Conservation (phyloP, 2,329 filamentous ascomycete genomes). For the Plectosphaerella cucumerina region DNA sequence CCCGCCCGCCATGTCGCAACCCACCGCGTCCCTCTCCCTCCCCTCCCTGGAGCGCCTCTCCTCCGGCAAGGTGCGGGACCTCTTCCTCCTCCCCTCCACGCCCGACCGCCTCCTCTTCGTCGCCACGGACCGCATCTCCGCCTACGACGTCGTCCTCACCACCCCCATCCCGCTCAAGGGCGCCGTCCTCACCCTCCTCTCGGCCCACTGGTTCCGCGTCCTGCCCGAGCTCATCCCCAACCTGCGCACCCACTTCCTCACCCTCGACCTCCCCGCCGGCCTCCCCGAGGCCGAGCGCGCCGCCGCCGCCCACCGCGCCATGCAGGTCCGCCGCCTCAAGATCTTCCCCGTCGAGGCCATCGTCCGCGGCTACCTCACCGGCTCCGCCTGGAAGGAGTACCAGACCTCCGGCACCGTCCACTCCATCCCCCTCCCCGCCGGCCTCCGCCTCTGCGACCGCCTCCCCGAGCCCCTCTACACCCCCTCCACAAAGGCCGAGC, state of each 20-base stretch:
- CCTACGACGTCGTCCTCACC: conserved; percentile 86
- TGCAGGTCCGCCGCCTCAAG: conserved; percentile 71
- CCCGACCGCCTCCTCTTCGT: conserved; percentile 70
- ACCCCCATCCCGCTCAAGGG: conserved; percentile 60
- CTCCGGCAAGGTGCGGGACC: conserved; percentile 70
- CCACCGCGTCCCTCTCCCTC: conserved; percentile 12
- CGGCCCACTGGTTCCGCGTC: conserved; percentile 50
- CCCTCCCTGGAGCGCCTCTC: conserved; percentile 17
- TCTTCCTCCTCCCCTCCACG: conserved; percentile 65
- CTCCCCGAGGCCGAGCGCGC: conserved; percentile 38
- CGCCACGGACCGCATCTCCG: conserved; percentile 86
- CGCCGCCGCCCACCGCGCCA: conserved; percentile 61
- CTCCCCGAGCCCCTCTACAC: conserved; percentile 66
- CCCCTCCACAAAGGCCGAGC: conserved; percentile 80
- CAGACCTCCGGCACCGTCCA: conserved; percentile 71
- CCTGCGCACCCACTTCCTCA: conserved; percentile 50
- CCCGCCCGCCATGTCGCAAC: conserved; percentile 9
- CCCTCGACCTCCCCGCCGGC: conserved; percentile 32
- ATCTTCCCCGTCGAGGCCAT: conserved; percentile 80
- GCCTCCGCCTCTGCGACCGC: conserved; percentile 65
- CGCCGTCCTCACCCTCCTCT: conserved; percentile 40
- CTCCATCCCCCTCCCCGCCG: conserved; percentile 64
- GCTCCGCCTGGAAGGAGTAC: conserved; percentile 78
- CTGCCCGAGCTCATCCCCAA: conserved; percentile 38
- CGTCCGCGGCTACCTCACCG: conserved; percentile 87